Base-by-base conservation (phyloP, 108 stramenopile species). In the Skeletonema potamos region DNA sequence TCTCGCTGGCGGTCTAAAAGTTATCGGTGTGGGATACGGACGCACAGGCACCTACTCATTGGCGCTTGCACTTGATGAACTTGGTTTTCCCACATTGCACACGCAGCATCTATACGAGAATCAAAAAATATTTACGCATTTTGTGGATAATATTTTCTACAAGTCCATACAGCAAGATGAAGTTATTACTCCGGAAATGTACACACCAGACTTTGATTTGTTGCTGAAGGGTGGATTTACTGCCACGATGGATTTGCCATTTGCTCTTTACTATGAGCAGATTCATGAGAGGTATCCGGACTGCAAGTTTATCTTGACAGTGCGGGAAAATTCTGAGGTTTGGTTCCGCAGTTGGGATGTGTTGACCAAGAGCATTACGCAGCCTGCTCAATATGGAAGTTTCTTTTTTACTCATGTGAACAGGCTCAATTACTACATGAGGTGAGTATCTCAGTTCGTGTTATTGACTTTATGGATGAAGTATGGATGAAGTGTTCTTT, bases 31-130 rank as follows among this genome's bases (percentile, higher is more conserved):
- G n/a, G 91, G 91, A 11, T 89, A 79, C 60, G 91, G 91, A 57
- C 64, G 91, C 41, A 92, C 91, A 17, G 91, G 91, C 70, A 92
- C 91, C 81, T 92, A 88, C 67, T 92, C 91, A 12, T 62, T 92
- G 20, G 85, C 85, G 17, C 54, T 92, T 36, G 91, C 91, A 4
- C 81, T 92, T 36, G 91, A 92, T 33, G 84, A 83, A 57, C 68
- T 92, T 43, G 91, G 88, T 9, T 85, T 78, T 51, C 84, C 84
- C 6, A 87, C 88, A 2, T 64, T 92, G 55, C 91, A 92, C 74
- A 92, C 91, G 1, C 91, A 92, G 63, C 91, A 92, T 73, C 68
- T 92, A 58, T 89, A 89, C 73, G 88, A 92, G 55, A 76, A 87
- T 58, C 63, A 67, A 0, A 69, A 74, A 34, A 84, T 92, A 62